phyloP scores from a whole-genome alignment of 768 basidiomycete genomes.

The Tephrocybe sp. region DNA sequence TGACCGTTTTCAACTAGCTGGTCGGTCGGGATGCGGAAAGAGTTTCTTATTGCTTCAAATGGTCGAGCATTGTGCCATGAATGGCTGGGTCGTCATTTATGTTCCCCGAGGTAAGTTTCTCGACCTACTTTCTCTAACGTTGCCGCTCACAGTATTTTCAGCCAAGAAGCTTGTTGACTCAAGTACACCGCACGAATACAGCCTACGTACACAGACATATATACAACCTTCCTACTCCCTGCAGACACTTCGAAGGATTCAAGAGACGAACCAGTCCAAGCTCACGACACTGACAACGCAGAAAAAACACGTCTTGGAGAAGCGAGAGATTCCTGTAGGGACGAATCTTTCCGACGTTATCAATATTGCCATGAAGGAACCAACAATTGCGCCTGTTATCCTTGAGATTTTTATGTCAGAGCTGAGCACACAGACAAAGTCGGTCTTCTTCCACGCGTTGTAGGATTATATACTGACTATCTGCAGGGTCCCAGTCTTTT shows the following conservation, averaged over 20 bases:
- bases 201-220: constrained; percentile 74
- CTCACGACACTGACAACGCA: constrained; percentile 40
- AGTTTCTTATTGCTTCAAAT: constrained; percentile 76
- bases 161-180: constrained; percentile 63
- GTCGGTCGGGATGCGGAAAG: constrained; percentile 77
- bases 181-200: constrained; percentile 68
- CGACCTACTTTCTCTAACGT: background rate
- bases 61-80: constrained; percentile 59
- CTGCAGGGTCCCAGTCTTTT: constrained; percentile 67
- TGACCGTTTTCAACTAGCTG: constrained; percentile 44
- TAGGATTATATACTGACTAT: background rate
- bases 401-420: constrained; percentile 58
- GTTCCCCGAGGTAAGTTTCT: constrained; percentile 65
- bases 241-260: constrained; percentile 60
- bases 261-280: constrained; percentile 51
- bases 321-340: constrained; percentile 44
- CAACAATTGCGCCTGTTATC: constrained; percentile 48
- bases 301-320: constrained; percentile 44
- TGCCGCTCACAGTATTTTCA: constrained; percentile 7
- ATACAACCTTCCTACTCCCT: constrained; percentile 65
- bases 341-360: constrained; percentile 54
- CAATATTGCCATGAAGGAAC: constrained; percentile 53
- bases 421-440: constrained; percentile 66
- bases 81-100: constrained; percentile 82
- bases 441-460: constrained; percentile 1